Conservation (phyloP, 495 filamentous ascomycete species). For the Evernia prunastri region DNA sequence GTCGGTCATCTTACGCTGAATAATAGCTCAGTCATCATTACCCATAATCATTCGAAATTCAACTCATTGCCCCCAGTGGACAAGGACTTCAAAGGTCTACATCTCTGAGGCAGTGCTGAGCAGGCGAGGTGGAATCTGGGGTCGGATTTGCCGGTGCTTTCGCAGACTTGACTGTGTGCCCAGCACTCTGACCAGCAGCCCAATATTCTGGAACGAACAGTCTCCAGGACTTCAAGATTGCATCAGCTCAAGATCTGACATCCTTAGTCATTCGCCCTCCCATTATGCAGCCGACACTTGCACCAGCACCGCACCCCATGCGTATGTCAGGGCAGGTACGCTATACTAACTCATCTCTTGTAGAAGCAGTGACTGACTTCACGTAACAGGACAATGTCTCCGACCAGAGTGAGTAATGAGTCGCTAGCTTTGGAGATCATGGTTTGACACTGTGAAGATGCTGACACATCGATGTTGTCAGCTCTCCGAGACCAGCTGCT, state of each 20-base stretch:
- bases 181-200: neutral
- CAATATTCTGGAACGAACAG: neutral
- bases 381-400: slow-evolving; percentile 40
- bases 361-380: slow-evolving; percentile 17
- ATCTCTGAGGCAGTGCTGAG: neutral
- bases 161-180: neutral
- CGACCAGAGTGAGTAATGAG: slow-evolving; percentile 45
- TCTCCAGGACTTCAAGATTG: neutral
- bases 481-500: slow-evolving; percentile 52
- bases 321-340: slow-evolving; percentile 53
- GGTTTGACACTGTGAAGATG: slow-evolving; percentile 5
- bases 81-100: neutral
- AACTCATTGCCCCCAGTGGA: neutral
- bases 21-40: slow-evolving; percentile 9
- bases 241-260: slow-evolving; percentile 1
- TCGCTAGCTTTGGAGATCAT: neutral
- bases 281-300: slow-evolving; percentile 49
- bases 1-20: slow-evolving; percentile 5
- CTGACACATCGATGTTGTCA: slow-evolving; percentile 31
- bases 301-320: slow-evolving; percentile 54
- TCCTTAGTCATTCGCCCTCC: slow-evolving; percentile 7
- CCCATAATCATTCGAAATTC: neutral
- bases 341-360: slow-evolving; percentile 27
- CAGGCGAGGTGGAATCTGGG: neutral
- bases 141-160: neutral